Percentiles rank a stretch among this genome's conserved stretches.
These are phyloP conservation scores for Cladorrhinum sp. DNA, from an alignment of 2,329 filamentous ascomycete genomes.

Conservation along the genomic window DNA sequence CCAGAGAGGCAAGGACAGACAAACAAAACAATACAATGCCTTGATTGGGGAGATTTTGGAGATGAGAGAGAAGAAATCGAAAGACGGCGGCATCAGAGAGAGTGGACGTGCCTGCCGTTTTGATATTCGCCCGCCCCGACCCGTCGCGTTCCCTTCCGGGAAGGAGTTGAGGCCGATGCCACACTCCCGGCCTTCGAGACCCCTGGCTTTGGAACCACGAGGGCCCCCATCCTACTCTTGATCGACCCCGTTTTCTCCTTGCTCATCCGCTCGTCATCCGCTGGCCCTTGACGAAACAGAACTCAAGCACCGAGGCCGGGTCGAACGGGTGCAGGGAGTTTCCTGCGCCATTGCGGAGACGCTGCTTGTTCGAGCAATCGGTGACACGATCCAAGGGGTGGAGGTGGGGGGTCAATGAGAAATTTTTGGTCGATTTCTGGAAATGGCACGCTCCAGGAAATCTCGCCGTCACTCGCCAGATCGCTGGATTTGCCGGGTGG, in stretches of 20 bases:
- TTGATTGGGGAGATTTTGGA: background rate
- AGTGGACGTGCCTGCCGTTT: conserved; percentile 12
- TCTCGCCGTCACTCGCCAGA: background rate
- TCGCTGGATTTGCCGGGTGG: background rate
- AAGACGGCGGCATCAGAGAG: background rate
- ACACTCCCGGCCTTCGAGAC: background rate
- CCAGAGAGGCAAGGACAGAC: background rate
- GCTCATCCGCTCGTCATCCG: background rate
- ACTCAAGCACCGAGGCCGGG: background rate
- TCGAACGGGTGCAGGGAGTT: conserved; percentile 13
- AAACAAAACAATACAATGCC: background rate
- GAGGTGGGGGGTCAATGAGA: conserved; percentile 15
- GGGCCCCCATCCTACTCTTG: background rate
- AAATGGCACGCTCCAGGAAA: conserved; percentile 1
- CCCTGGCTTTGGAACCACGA: conserved; percentile 4
- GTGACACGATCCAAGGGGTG: conserved; percentile 20
- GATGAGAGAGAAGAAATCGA: conserved; percentile 7
- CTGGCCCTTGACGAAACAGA: conserved; percentile 1
- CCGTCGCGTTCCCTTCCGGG: conserved; percentile 1
- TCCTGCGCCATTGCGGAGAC: conserved; percentile 19
- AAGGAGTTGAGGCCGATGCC: background rate
- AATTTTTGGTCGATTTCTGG: conserved; percentile 18
- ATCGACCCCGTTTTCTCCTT: background rate
- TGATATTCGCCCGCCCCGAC: conserved; percentile 6
- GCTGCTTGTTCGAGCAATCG: conserved; percentile 18